Conservation (phyloP, 2,329 filamentous ascomycete species). For the Madurella mycetomatis region DNA sequence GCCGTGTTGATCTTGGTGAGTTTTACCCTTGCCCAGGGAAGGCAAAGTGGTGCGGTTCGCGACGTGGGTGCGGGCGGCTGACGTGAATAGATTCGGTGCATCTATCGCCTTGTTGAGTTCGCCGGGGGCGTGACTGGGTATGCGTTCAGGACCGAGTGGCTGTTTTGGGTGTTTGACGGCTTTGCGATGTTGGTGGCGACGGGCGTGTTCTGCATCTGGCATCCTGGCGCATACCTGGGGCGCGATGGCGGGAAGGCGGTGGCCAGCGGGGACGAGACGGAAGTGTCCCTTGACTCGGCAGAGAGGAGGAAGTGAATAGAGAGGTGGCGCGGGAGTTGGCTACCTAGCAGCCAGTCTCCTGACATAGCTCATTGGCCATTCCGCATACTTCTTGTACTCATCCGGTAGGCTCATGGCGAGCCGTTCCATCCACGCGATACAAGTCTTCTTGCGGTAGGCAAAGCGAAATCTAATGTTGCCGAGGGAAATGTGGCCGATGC, state of each 20-base stretch:
- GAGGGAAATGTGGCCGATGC: conserved; percentile 20
- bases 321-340: neutral
- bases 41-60: neutral
- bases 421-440: conserved; percentile 20
- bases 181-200: conserved; percentile 17
- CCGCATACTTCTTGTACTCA: conserved; percentile 18
- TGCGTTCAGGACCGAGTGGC: conserved; percentile 20
- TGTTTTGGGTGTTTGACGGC: conserved; percentile 22
- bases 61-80: neutral
- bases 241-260: conserved; percentile 7
- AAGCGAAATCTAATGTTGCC: conserved; percentile 13
- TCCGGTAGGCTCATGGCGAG: conserved; percentile 16
- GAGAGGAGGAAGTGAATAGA: neutral
- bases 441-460: conserved; percentile 15
- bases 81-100: conserved; percentile 17
- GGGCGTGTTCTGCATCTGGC: conserved; percentile 15
- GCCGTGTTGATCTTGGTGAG: conserved; percentile 43
- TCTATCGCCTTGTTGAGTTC: conserved; percentile 21
- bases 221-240: conserved; percentile 14
- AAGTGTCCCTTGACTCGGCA: neutral
- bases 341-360: neutral
- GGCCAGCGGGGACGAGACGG: neutral
- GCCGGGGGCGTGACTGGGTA: conserved; percentile 19
- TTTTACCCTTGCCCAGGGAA: too few relatives aligned
- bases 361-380: conserved; percentile 21